Base-by-base conservation (phyloP, 1,139 yeast genomes). In the Protomyces macrosporus region DNA sequence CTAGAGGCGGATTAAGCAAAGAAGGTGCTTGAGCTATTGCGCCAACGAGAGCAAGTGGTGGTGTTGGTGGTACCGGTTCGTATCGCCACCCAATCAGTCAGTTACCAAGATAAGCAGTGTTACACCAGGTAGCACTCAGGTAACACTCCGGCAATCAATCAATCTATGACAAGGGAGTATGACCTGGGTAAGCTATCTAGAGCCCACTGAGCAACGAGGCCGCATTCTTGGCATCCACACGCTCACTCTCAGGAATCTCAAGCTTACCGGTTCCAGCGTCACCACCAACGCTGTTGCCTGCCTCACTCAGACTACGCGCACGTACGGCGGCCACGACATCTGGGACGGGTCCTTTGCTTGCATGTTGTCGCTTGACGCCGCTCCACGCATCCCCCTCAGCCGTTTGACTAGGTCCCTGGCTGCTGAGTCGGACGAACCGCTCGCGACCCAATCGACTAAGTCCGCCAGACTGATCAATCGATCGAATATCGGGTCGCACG, bases 381-480 rank as follows among this genome's bases (percentile, higher is more conserved):
- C 59, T 51, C 66, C 66, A 65, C 45, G 65, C 63, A 57, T 65
- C 66, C 5, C 66, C 66, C 16, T 60, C 64, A 9, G 55, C 39
- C 3, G 65, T 62, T 35, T 65, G 66, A 5, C 66, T 63, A n/a
- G 61, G 65, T 4, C 60, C 63, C 33, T 51, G 37, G 45, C 42
- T 58, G 35, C 64, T 59, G 32, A 42, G 30, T 12, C 48, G 48
- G 6, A 77, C 16, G 82, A 78, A 36, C 7, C 23, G n/a, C 68
- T 87, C 95, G 63, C 97, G 78, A 37, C 96, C 96, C 45, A 93
- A 78, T 66, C 97, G 77, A 33, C 95, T 83, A 45, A 93, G 81
- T 0, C 98, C 95, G 59, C 98, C 90, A 66, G 82, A 78, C 64
- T 84, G 81, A 76, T 91, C 95, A 45, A 87, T 88, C 50, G 86